Conservation (phyloP, 495 filamentous ascomycete genomes). For the Penicillium manginii region DNA sequence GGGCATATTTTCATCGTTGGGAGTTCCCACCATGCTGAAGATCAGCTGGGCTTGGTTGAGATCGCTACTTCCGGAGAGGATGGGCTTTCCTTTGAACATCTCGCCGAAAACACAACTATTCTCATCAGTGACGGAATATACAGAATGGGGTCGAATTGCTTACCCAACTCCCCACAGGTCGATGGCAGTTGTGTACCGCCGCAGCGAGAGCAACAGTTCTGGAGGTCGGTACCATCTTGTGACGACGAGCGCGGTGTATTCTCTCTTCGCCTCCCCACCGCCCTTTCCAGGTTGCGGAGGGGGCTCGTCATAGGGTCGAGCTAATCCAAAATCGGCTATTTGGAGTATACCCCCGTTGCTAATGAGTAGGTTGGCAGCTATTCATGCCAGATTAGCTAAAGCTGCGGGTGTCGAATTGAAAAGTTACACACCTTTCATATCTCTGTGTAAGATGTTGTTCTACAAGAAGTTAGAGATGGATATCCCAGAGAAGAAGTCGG, state of each 20-base stretch:
- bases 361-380: conserved; percentile 93
- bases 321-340: conserved; percentile 96
- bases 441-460: conserved; percentile 87
- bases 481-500: not conserved
- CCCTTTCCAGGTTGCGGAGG: conserved; percentile 78
- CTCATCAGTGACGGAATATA: conserved; percentile 16
- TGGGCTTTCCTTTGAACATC: conserved; percentile 94
- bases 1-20: conserved; percentile 91
- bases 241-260: conserved; percentile 94
- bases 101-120: conserved; percentile 92
- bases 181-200: conserved; percentile 91
- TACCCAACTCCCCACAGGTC: conserved; percentile 98
- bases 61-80: conserved; percentile 88
- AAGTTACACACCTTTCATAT: conserved; percentile 76
- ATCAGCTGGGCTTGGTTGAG: conserved; percentile 87
- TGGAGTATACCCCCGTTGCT: conserved; percentile 92
- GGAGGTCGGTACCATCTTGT: conserved; percentile 97
- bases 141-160: conserved; percentile 23
- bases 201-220: conserved; percentile 85
- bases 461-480: conserved; percentile 24
- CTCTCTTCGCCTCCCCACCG: conserved; percentile 80
- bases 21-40: conserved; percentile 90
- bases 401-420: not conserved
- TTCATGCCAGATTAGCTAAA: conserved; percentile 28
- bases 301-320: conserved; percentile 87